Evolutionary conservation across 2,329 filamentous ascomycete species (phyloP), one percentile per base, ranked within the genome.

Genomic region (Stachybotrys chlorohalonatus): DNA sequence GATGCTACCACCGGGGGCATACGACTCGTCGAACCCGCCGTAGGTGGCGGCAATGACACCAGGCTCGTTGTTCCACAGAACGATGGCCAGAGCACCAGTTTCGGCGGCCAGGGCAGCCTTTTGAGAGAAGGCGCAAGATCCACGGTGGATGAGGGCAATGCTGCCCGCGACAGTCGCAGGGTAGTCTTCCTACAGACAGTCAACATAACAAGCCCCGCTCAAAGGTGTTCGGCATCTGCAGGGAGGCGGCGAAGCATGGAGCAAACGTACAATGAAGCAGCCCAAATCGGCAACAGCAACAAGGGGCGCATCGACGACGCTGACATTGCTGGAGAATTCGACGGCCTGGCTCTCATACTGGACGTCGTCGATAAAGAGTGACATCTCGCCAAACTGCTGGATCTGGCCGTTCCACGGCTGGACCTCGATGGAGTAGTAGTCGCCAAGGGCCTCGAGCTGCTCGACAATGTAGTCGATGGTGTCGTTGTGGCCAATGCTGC

Each of bases 31-130:
- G 1, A 72, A 70, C 6, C 65, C 66, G 49, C 79, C 80, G 2
- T 85, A 69, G 1, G 81, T 84, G 46, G 79, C 82, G 3, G 76
- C 64, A 0, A 71, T 54, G 2, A 63, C 52, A 11, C 79, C 84
- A 0, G 75, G 32, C 31, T 47, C 74, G 56, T 84, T 83, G 70
- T 85, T 82, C 66, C 82, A 84, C 57, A 85, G 74, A 50, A 85
- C 63, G 0, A 75, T 77, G 2, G 72, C 83, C 3, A 69, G 65
- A 2, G 83, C 83, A 31, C 81, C 79, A 13, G 81, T 80, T 2
- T 66, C 68, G 4, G 73, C 76, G 7, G 83, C 82, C 15, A 78
- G 66, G 13, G 73, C 70, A 32, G 78, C 74, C 68, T 86, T 85
- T 45, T 75, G 62, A 6, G 74, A 78, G 54, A 85, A 85, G 2